Percentiles rank a stretch among this genome's conserved stretches.
These are phyloP conservation scores for Argentina anserina DNA, from an alignment of 306 rosid genomes.

Conservation along the genomic window DNA sequence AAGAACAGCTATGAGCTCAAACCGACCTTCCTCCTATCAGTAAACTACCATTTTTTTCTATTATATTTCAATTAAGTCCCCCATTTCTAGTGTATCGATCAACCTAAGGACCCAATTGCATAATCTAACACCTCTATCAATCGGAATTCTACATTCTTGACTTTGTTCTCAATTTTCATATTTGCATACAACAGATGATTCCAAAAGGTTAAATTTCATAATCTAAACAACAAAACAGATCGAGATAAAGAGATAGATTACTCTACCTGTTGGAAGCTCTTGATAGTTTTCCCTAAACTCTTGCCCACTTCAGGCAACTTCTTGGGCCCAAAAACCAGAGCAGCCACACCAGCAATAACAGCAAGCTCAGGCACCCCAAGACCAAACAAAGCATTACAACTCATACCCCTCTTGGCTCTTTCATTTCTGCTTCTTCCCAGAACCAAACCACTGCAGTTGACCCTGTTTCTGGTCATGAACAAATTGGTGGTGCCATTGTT, in stretches of 20 bases:
- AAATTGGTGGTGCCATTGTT: slow-evolving; percentile 19
- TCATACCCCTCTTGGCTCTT: slow-evolving; percentile 41
- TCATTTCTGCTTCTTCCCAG: slow-evolving; percentile 22
- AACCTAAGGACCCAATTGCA: neutral
- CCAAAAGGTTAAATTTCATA: neutral
- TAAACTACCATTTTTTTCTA: neutral
- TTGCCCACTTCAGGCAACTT: slow-evolving; percentile 93
- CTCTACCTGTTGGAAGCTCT: slow-evolving; percentile 93
- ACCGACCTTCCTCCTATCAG: neutral
- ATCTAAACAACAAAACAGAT: neutral
- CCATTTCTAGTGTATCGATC: neutral
- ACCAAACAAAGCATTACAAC: slow-evolving; percentile 84
- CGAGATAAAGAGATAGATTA: neutral
- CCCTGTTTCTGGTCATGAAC: slow-evolving; percentile 31
- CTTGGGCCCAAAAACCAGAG: slow-evolving; percentile 90
- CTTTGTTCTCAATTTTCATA: neutral
- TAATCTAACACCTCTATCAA: neutral
- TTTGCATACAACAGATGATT: neutral
- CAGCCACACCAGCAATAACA: slow-evolving; percentile 92
- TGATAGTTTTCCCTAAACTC: slow-evolving; percentile 89
- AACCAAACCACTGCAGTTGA: slow-evolving; percentile 12
- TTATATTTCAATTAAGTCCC: neutral
- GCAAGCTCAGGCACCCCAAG: slow-evolving; percentile 88
- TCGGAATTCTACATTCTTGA: neutral
- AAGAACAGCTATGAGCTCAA: neutral